These are phyloP conservation scores for Coniochaeta sp. DNA, from an alignment of 2,329 filamentous ascomycete species.

Conservation along the genomic window DNA sequence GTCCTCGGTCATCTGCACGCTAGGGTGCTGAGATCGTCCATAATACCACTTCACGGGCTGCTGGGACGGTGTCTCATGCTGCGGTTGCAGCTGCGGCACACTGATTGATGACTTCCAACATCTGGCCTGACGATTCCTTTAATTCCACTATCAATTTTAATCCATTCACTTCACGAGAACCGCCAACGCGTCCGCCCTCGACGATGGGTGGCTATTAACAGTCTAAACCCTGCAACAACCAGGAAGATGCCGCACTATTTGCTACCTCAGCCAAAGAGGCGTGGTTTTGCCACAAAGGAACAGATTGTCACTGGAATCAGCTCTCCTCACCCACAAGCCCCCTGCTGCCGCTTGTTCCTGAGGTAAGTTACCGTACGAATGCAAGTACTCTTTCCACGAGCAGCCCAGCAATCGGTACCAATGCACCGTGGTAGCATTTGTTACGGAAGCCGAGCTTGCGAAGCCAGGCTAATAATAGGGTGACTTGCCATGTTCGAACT, in stretches of 20 bases:
- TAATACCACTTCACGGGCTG: neutral
- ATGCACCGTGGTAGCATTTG: neutral
- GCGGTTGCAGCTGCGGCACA: neutral
- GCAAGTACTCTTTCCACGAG: neutral
- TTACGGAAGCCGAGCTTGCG: neutral
- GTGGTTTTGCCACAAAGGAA: neutral
- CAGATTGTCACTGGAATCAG: neutral
- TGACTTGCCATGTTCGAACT: neutral
- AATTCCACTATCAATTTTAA: slow-evolving; percentile 1
- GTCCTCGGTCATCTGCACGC: neutral
- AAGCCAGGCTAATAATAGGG: neutral
- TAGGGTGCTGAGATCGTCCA: neutral
- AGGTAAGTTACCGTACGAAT: neutral
- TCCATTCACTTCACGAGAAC: neutral
- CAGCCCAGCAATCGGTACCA: neutral
- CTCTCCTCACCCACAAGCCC: neutral
- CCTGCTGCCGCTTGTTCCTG: neutral
- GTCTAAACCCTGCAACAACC: neutral
- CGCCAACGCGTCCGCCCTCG: neutral
- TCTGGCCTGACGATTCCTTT: neutral
- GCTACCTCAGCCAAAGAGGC: neutral
- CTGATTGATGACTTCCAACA: neutral
- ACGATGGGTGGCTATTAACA: neutral
- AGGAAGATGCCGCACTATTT: neutral
- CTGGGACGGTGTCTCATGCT: neutral